Evolutionary conservation across 2,329 filamentous ascomycete genomes (phyloP), one percentile per base, ranked within the genome.

Genomic region (Hymenoscyphus linearis): DNA sequence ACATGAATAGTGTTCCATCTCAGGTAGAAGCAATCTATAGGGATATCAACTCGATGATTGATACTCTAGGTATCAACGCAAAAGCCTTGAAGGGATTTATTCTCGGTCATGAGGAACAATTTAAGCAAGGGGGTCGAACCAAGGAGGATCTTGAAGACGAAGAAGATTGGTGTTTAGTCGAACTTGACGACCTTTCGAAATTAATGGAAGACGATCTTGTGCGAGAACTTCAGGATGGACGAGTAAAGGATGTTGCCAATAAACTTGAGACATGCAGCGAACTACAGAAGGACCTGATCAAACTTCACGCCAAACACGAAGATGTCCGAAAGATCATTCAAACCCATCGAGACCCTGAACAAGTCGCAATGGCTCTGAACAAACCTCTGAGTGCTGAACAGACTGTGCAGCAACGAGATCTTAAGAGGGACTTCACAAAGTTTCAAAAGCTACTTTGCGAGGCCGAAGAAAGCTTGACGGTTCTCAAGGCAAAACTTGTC

Each of bases 21-120:
- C 85, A 87, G 66, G 84, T 86, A 25, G 85, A 88, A 69, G 82
- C 84, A 18, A 78, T 88, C 1, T 95, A 90, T 73, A 83, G 88
- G 52, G 90, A 93, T 69, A 90, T 93, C 72, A 93, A 95, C 74
- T 90, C 90, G 13, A 99, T 98, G 95, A 87, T 99, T 52, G 91
- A 97, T 69, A 93, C 90, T 0, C 78, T 98, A 47, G 93, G 93
- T 10, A 82, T 97, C 56, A 98, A 98, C 72, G 85, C 90, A 5
- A 83, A 93, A 40, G 79, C 80, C 55, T 58, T 76, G 34, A 68
- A 70, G 55, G 78, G 79, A 12, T 88, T 87, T 65, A 80, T 93
- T 52, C 80, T 83, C 60, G 90, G 88, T 7, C 89, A 96, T 67
- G 79, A 79, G 12, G 78, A 85, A 56, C 75, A 79, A 50, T 74